Percentiles rank a stretch among this genome's conserved stretches.
phyloP scores from a whole-genome alignment of 371 early-diverging fungal species.

The Zychaea mexicana region DNA sequence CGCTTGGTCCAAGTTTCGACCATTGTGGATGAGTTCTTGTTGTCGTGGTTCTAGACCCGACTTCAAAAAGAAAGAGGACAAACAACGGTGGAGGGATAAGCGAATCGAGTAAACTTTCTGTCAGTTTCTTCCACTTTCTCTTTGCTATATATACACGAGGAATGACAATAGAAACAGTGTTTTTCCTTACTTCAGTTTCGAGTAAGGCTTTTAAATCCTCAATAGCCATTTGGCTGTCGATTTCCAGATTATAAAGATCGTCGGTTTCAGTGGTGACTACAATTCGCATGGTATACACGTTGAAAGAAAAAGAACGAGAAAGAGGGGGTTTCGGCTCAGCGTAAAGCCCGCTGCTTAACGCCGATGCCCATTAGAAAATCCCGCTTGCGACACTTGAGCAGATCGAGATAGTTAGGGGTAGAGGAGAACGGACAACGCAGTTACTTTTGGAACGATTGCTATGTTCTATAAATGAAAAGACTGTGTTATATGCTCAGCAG shows the following conservation, averaged over 20 bases:
- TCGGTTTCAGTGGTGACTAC: slow-evolving; percentile 67
- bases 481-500: too few species aligned
- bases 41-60: slow-evolving; percentile 56
- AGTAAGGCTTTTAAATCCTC: slow-evolving; percentile 83
- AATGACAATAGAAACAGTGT: not conserved
- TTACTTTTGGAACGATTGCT: too few species aligned
- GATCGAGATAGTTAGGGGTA: too few species aligned
- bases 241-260: slow-evolving; percentile 70
- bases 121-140: too few species aligned
- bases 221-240: slow-evolving; percentile 79
- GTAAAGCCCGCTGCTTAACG: too few species aligned
- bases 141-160: slow-evolving; percentile 4
- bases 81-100: not conserved
- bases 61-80: too few species aligned
- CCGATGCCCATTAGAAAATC: too few species aligned
- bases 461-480: too few species aligned
- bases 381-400: too few species aligned
- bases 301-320: not conserved
- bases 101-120: not conserved
- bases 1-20: slow-evolving; percentile 56
- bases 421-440: too few species aligned
- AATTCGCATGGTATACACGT: slow-evolving; percentile 57
- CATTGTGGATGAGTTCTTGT: slow-evolving; percentile 62
- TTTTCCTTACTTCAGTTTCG: slow-evolving; percentile 73
- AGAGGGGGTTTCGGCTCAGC: too few species aligned